Conservation (phyloP, 1,284 basidiomycete genomes). For the Schizophyllum amplum region DNA sequence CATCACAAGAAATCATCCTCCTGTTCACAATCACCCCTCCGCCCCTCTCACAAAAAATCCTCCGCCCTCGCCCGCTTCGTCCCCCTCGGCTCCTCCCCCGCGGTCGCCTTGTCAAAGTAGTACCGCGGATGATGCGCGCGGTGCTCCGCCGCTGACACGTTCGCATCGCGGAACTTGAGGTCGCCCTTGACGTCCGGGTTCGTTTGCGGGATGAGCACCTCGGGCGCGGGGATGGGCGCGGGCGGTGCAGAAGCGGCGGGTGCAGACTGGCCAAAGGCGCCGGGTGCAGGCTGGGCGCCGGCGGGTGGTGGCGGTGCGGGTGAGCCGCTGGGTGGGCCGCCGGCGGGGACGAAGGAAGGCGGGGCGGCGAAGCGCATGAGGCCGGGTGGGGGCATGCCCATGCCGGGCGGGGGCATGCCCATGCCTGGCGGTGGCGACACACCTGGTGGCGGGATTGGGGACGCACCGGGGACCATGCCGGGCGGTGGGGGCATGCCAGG, state of each 20-base stretch:
- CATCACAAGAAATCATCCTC: slow-evolving; percentile 74
- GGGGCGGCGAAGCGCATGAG: slow-evolving; percentile 9
- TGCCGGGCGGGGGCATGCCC: slow-evolving; percentile 12
- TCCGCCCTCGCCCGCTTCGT: slow-evolving; percentile 74
- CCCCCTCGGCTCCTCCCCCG: slow-evolving; percentile 54
- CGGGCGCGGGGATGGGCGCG: slow-evolving; percentile 25
- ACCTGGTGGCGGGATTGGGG: slow-evolving; percentile 20
- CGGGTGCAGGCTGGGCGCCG: neutral
- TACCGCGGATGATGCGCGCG: slow-evolving; percentile 73
- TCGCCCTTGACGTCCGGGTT: slow-evolving; percentile 70
- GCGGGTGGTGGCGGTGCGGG: neutral
- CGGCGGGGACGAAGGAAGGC: slow-evolving; percentile 14
- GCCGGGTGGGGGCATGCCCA: slow-evolving; percentile 12
- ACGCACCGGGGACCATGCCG: slow-evolving; percentile 19
- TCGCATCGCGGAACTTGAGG: slow-evolving; percentile 70
- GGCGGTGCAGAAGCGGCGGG: slow-evolving; percentile 9
- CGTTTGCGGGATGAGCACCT: slow-evolving; percentile 54
- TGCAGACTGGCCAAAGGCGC: neutral
- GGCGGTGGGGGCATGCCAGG: slow-evolving; percentile 22
- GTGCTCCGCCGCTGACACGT: slow-evolving; percentile 77
- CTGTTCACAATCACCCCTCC: slow-evolving; percentile 53
- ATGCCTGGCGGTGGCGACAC: slow-evolving; percentile 17
- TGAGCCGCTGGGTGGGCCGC: neutral
- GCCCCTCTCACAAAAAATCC: slow-evolving; percentile 76
- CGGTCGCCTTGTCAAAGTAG: slow-evolving; percentile 43